Percentiles rank a stretch among this genome's conserved stretches.
These are phyloP conservation scores for Nicotiana rustica DNA, from an alignment of 305 asterid species.

Conservation along the genomic window DNA sequence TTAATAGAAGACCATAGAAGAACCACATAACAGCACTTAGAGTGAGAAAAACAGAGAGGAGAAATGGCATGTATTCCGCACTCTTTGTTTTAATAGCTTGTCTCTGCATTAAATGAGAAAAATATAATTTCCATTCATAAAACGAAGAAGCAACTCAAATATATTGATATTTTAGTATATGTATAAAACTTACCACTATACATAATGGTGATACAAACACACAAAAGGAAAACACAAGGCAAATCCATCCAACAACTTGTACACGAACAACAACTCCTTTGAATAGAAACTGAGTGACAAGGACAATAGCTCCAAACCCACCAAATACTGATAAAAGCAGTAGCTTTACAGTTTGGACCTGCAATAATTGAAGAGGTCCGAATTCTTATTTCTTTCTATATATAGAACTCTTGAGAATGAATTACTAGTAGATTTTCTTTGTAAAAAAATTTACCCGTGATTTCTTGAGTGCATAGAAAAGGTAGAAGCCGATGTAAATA, in stretches of 20 bases:
- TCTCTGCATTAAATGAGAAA: slow-evolving; percentile 47
- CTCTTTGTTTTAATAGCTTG: slow-evolving; percentile 74
- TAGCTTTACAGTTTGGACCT: slow-evolving; percentile 55
- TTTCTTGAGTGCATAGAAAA: slow-evolving; percentile 50
- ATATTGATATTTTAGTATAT: background rate
- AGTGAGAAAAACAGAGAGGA: slow-evolving; percentile 69
- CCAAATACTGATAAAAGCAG: slow-evolving; percentile 42
- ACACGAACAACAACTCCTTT: slow-evolving; percentile 43
- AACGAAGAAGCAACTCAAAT: background rate
- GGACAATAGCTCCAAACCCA: slow-evolving; percentile 53
- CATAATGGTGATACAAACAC: slow-evolving; percentile 61
- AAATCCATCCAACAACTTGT: slow-evolving; percentile 60
- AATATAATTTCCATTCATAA: background rate
- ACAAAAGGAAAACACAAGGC: slow-evolving; percentile 59
- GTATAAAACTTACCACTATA: slow-evolving; percentile 53
- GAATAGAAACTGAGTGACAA: slow-evolving; percentile 46
- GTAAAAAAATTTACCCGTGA: slow-evolving; percentile 43
- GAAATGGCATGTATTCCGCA: slow-evolving; percentile 74
- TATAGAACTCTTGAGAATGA: too few relatives aligned
- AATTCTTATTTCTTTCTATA: slow-evolving; percentile 42
- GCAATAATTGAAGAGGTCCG: slow-evolving; percentile 32
- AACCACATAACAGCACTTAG: slow-evolving; percentile 81
- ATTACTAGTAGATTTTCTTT: background rate
- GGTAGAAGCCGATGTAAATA: slow-evolving; percentile 48
- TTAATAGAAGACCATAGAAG: slow-evolving; percentile 70